A percentile compares a stretch with the other conserved stretches of the same genome.
phyloP scores from a whole-genome alignment of 2,329 filamentous ascomycete genomes.

The Parascedosporium putredinis region DNA sequence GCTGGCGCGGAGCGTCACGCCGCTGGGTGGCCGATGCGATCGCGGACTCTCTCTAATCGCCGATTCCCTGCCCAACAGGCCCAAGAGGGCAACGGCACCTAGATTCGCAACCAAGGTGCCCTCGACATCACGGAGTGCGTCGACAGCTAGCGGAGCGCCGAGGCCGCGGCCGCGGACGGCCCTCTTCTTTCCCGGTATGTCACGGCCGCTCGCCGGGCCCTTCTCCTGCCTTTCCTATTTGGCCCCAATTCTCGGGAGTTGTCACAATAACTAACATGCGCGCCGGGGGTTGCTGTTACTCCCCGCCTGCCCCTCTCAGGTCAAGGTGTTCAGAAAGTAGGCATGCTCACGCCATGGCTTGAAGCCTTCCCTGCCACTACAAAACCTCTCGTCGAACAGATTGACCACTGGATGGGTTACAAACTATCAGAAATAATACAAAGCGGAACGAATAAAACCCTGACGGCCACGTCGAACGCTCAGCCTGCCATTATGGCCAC shows the following conservation, averaged over 20 bases:
- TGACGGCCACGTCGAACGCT: constrained; percentile 77
- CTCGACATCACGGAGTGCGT: background rate
- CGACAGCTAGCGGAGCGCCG: background rate
- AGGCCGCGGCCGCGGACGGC: constrained; percentile 32
- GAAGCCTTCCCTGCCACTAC: constrained; percentile 74
- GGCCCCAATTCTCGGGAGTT: no score
- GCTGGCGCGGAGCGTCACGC: constrained; percentile 10
- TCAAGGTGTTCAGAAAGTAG: constrained; percentile 80
- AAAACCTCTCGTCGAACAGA: constrained; percentile 69
- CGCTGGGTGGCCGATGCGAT: constrained; percentile 7
- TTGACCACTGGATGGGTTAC: constrained; percentile 62
- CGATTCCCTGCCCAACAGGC: constrained; percentile 7
- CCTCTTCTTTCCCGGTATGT: constrained; percentile 48
- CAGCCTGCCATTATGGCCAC: constrained; percentile 96
- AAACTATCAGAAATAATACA: constrained; percentile 70
- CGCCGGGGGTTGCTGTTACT: background rate
- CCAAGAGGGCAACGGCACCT: constrained; percentile 6
- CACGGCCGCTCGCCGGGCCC: background rate
- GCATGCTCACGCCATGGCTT: constrained; percentile 80
- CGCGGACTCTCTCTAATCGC: background rate
- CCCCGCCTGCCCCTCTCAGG: constrained; percentile 34
- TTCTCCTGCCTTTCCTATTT: no score
- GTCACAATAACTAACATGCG: background rate
- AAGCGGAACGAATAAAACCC: constrained; percentile 62
- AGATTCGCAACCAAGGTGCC: background rate